Evolutionary conservation across 441 rosid species (phyloP), one percentile per base, ranked within the genome.

Genomic region (Melastoma candidum): DNA sequence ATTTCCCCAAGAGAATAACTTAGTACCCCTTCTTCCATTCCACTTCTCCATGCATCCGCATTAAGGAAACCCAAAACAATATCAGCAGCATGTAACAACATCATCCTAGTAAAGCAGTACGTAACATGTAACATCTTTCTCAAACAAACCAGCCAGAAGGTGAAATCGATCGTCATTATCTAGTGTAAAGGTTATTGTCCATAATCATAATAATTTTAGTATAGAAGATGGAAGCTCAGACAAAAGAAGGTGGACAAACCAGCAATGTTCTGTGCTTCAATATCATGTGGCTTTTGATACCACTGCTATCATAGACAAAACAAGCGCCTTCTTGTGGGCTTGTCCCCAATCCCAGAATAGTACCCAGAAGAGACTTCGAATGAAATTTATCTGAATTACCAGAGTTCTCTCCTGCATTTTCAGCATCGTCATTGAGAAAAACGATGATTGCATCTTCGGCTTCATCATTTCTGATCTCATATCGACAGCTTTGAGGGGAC

Each of bases 181-280:
- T 4, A 36, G 8, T 36, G 6, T 36, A 36, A 36, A 36, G 41
- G 41, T 36, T 36, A 36, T 9, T 6, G 8, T 36, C 41, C 41
- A 36, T 36, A 9, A 4, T 36, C 7, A 3, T 36, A 36, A 36
- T 36, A 36, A 36, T 36, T 36, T 4, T 36, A 36, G 41, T 9
- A 5, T n/a, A 26, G 22, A 39, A 53, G 24, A 13, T 39, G 5
- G 2, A 17, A 41, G 24, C 14, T 12, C 4, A 9, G 32, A 26
- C 32, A 29, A 61, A 62, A 68, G 11, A 8, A 17, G n/a, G 45
- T 43, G 64, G 58, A 82, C 90, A 61, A 66, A 90, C 98, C 95
- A 92, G 77, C 61, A 88, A 73, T 55, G 96, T 88, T 70, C 98
- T 82, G 63, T 87, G 95, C 72, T 87, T 92, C 87, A 84, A 74